Base-by-base conservation (phyloP, 2,329 filamentous ascomycete species). In the Alternaria hordeiaustralica region DNA sequence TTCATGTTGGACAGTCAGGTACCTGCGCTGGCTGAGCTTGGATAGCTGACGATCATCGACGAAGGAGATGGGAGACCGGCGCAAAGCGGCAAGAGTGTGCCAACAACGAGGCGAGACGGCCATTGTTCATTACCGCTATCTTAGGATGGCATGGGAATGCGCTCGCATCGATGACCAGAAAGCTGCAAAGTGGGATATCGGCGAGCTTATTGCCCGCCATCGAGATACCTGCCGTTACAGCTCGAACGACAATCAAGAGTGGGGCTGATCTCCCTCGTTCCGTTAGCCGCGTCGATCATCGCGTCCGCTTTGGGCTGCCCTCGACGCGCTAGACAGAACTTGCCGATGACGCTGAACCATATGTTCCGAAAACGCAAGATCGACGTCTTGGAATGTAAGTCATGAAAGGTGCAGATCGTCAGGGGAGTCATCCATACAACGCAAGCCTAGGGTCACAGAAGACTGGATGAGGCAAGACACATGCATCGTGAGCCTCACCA, bases 371-470 rank as follows among this genome's bases (percentile, higher is more conserved):
- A 51, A 45, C 50, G 51, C 45, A 60, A 50, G 61, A 60, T 60
- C 61, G 61, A 55, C 57, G 23, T 23, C 49, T 55, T 41, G 26
- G 5, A 25, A 7, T 28, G 30, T 26, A 28, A 43, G 21, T 46
- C 36, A 25, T 30, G 18, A 18, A 13, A 18, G 9, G 44, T 45
- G 51, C 25, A 44, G 57, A 63, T 63, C 61, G 21, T 60, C 61
- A 63, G 61, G 61, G 61, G 61, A 44, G 33, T 12, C 55, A 41
- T 26, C 50, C 44, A 28, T 36, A 44, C 45, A 49, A 36, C 15
- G 20, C 43, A 51, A 44, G 33, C 44, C 41, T 28, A 13, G 56
- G 41, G 30, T 57, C 58, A 30, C 13, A 33, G 23, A 36, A 15
- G 36, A 21, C 12, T 23, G 5, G 10, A 13, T 23, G 13, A 3